Evolutionary conservation across 2,329 filamentous ascomycete species (phyloP).

Genomic region (Alternaria tenuissima): DNA sequence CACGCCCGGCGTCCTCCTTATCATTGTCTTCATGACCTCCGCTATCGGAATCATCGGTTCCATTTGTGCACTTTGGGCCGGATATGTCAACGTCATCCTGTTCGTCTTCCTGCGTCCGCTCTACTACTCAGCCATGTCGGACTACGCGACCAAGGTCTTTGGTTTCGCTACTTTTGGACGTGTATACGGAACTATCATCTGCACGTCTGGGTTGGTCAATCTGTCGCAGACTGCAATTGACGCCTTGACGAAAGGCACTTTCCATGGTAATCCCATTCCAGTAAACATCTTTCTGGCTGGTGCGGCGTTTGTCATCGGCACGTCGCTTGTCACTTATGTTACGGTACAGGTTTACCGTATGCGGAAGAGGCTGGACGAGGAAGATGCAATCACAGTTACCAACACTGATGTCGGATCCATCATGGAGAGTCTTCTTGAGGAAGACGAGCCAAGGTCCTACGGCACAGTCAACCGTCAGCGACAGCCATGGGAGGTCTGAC

Average conservation of each 20-base stretch:
- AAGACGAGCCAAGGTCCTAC: constrained; percentile 43
- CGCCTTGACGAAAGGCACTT: constrained; percentile 75
- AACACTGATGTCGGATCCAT: constrained; percentile 75
- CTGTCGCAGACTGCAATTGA: constrained; percentile 83
- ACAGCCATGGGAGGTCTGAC: constrained; percentile 24
- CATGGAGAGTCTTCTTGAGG: constrained; percentile 48
- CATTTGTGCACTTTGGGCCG: constrained; percentile 72
- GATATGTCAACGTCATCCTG: constrained; percentile 76
- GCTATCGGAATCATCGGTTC: constrained; percentile 77
- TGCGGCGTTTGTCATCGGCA: constrained; percentile 69
- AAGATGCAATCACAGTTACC: constrained; percentile 64
- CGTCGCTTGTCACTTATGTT: constrained; percentile 62
- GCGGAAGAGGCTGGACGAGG: constrained; percentile 43
- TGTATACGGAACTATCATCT: constrained; percentile 88
- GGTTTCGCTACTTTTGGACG: constrained; percentile 89
- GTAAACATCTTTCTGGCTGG: constrained; percentile 74
- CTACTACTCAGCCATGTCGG: constrained; percentile 89
- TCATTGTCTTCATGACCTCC: constrained; percentile 74
- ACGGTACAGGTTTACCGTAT: constrained; percentile 42
- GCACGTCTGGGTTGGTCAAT: constrained; percentile 80
- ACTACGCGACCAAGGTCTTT: constrained; percentile 90
- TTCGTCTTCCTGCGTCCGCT: constrained; percentile 87
- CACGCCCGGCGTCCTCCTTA: constrained; percentile 73
- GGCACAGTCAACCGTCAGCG: constrained; percentile 32
- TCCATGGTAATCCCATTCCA: constrained; percentile 75